These are phyloP conservation scores for Talinum fruticosum DNA, from an alignment of 148 eudicot genomes.

Conservation along the genomic window DNA sequence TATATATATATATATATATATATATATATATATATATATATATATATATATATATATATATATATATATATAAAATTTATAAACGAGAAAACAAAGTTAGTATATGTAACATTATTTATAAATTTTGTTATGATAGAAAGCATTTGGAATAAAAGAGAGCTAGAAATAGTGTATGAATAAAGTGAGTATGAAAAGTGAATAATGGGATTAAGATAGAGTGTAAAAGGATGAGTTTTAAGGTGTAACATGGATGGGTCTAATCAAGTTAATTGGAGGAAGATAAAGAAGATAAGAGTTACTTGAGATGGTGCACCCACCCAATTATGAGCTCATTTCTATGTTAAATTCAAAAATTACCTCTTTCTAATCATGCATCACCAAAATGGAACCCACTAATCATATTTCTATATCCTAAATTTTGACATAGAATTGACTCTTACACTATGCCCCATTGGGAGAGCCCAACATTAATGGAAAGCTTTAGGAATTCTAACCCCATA, in stretches of 20 bases:
- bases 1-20: too few relatives aligned
- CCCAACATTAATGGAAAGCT: too few relatives aligned
- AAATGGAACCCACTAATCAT: conserved; percentile 1
- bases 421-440: neutral
- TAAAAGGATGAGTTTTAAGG: neutral
- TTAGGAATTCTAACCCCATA: too few relatives aligned
- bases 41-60: too few relatives aligned
- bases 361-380: neutral
- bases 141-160: too few relatives aligned
- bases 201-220: neutral
- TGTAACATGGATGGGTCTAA: neutral
- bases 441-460: neutral
- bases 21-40: too few relatives aligned
- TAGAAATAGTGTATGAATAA: too few relatives aligned
- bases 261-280: neutral
- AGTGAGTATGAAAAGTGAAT: neutral
- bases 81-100: too few relatives aligned
- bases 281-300: neutral
- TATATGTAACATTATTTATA: too few relatives aligned
- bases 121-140: too few relatives aligned
- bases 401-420: neutral
- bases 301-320: neutral
- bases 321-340: neutral
- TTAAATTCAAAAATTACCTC: neutral
- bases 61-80: too few relatives aligned